These are phyloP conservation scores for Apiotrichum domesticum DNA, from an alignment of 1,284 basidiomycete genomes.

Conservation along the genomic window DNA sequence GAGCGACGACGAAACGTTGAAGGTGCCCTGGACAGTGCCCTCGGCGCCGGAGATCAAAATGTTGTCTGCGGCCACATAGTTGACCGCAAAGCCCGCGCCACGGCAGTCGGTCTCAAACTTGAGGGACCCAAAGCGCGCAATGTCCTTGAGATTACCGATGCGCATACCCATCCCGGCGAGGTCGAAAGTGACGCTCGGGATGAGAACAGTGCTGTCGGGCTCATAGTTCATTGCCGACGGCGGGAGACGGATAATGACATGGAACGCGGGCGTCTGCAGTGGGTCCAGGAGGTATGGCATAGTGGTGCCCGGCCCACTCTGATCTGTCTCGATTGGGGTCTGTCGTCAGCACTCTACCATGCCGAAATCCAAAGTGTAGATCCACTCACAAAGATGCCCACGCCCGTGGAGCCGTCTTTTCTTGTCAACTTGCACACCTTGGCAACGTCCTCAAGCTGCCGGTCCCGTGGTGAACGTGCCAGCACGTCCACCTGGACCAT, in stretches of 20 bases:
- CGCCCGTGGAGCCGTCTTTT: constrained; percentile 28
- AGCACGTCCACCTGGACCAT: constrained; percentile 40
- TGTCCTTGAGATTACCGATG: constrained; percentile 32
- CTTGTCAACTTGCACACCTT: constrained; percentile 35
- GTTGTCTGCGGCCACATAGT: constrained; percentile 28
- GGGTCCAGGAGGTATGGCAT: constrained; percentile 29
- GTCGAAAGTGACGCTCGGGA: constrained; percentile 23
- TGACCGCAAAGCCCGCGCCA: constrained; percentile 33
- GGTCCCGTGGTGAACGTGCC: constrained; percentile 25
- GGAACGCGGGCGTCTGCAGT: constrained; percentile 28
- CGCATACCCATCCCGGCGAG: constrained; percentile 40
- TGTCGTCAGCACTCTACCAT: constrained; percentile 2
- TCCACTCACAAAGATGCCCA: constrained; percentile 42
- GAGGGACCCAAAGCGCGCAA: constrained; percentile 30
- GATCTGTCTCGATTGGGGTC: constrained; percentile 36
- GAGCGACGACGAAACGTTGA: constrained; percentile 39
- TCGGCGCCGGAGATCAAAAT: constrained; percentile 28
- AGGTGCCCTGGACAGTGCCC: constrained; percentile 37
- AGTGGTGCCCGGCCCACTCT: constrained; percentile 13
- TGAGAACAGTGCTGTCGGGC: constrained; percentile 10
- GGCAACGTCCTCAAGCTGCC: constrained; percentile 25
- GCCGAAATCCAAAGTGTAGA: not conserved
- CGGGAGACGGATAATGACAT: constrained; percentile 37
- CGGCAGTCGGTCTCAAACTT: constrained; percentile 18
- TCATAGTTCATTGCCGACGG: constrained; percentile 19